These are phyloP conservation scores for Arachis hypogaea DNA, from an alignment of 306 rosid species.

Conservation along the genomic window DNA sequence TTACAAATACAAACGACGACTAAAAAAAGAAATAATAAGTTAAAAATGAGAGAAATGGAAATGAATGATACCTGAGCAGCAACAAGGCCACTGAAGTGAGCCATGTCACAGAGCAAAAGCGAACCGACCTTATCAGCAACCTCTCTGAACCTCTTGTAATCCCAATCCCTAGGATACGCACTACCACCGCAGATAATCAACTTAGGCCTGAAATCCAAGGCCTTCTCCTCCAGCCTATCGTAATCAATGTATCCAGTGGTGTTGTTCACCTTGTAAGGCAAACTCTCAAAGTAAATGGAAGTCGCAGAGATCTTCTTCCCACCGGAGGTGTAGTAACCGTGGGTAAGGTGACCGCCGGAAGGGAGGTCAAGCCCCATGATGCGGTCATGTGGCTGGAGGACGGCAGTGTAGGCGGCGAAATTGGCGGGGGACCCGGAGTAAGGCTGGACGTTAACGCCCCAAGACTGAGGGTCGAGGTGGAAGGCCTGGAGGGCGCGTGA, in stretches of 20 bases:
- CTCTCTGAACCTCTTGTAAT: conserved; percentile 66
- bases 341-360: conserved; percentile 94
- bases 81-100: conserved; percentile 92
- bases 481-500: conserved; percentile 80
- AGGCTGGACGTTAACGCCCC: conserved; percentile 98
- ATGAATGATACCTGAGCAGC: conserved; percentile 71
- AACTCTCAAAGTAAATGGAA: conserved; percentile 93
- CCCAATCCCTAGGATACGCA: conserved; percentile 96
- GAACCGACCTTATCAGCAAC: conserved; percentile 89
- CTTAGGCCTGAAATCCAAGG: conserved; percentile 88
- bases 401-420: conserved; percentile 96
- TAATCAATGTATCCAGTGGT: conserved; percentile 77
- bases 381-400: conserved; percentile 89
- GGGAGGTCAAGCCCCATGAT: conserved; percentile 98
- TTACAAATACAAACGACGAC: background rate
- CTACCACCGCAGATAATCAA: conserved; percentile 94
- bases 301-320: conserved; percentile 99
- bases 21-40: background rate
- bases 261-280: conserved; percentile 82
- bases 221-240: conserved; percentile 89
- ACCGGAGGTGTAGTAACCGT: conserved; percentile 90
- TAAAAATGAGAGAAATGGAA: background rate
- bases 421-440: conserved; percentile 96
- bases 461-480: conserved; percentile 53
- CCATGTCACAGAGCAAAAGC: conserved; percentile 92